Evolutionary conservation across 2,329 filamentous ascomycete genomes (phyloP), one percentile per base, ranked within the genome.

Genomic region (Aureobasidium uvarum): DNA sequence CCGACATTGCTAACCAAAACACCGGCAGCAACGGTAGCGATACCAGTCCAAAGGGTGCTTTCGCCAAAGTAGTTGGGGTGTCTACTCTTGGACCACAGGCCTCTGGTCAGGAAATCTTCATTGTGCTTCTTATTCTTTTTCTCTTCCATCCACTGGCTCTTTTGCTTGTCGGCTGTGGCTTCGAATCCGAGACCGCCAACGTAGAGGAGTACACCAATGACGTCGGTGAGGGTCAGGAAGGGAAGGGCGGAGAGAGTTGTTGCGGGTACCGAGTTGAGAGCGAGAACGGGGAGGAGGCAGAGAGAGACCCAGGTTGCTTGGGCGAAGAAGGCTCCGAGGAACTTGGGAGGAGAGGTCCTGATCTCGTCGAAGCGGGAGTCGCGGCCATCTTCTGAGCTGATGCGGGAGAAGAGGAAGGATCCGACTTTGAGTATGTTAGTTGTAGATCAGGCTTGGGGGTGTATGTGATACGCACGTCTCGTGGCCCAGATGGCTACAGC

Each of bases 51-150:
- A 38, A 91, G 77, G 13, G 85, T 87, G 33, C 81, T 82, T 74
- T 90, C 88, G n/a, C 88, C 88, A 73, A 90, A 89, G 77, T 90
- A 90, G 71, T 90, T 89, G 0, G 88, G 88, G 74, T 89, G 86
- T 67, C 86, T 77, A 55, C 81, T 84, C 72, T 83, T 81, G 6
- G 79, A 78, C 84, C 87, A 90, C 41, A 90, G 71, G 0, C 88
- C 88, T 1, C 78, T 74, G 0, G 86, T 88, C 68, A 90, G 72
- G 71, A 90, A 90, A 52, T 85, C 82, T 74, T 90, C 87, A 28
- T 84, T 83, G 67, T 91, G 88, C 70, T 84, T 80, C 81, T 90
- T 90, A 54, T 80, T 78, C 70, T 83, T 83, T 79, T 86, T 88
- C 66, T 84, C 85, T 63, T 78, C 74, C 66, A 83, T 71, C 88